These are phyloP conservation scores for Chlorella sp. DNA, from an alignment of 139 green algal species.

Conservation along the genomic window DNA sequence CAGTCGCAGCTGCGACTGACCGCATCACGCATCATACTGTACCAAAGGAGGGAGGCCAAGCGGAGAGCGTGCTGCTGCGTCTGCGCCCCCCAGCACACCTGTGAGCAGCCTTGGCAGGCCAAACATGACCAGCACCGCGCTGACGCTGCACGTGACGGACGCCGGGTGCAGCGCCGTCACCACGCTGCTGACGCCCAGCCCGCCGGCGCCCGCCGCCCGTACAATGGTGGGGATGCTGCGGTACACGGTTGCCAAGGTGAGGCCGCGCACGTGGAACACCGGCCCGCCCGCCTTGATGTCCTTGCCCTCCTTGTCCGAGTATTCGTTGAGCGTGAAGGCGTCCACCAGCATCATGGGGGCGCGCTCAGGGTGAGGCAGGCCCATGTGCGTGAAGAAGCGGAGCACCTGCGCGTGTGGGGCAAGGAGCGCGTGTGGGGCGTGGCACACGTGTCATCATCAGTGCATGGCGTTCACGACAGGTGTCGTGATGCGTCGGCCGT, in stretches of 20 bases:
- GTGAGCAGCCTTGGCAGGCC: slow-evolving; percentile 81
- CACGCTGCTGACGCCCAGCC: slow-evolving; percentile 21
- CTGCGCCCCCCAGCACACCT: too few relatives aligned
- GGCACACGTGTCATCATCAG: too few relatives aligned
- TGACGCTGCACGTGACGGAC: slow-evolving; percentile 51
- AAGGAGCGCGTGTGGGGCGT: too few relatives aligned
- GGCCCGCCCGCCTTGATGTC: slow-evolving; percentile 33
- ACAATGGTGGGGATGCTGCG: slow-evolving; percentile 37
- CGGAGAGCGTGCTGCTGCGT: too few relatives aligned
- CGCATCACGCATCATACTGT: too few relatives aligned
- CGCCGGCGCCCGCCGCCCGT: slow-evolving; percentile 7
- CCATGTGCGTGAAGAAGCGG: slow-evolving; percentile 40
- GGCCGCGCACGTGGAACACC: slow-evolving; percentile 70
- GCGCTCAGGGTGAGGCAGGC: slow-evolving; percentile 49
- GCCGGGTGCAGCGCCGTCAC: not conserved
- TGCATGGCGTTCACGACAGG: too few relatives aligned
- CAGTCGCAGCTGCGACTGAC: not conserved
- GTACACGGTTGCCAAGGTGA: slow-evolving; percentile 71
- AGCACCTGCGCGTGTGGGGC: slow-evolving; percentile 24
- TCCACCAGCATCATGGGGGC: slow-evolving; percentile 81
- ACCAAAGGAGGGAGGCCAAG: too few relatives aligned
- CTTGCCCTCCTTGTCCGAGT: slow-evolving; percentile 33
- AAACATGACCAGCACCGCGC: slow-evolving; percentile 78
- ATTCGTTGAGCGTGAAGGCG: slow-evolving; percentile 54
- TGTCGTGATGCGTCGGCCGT: too few relatives aligned